Conservation (phyloP, 768 basidiomycete genomes). For the Trametes punicea region DNA sequence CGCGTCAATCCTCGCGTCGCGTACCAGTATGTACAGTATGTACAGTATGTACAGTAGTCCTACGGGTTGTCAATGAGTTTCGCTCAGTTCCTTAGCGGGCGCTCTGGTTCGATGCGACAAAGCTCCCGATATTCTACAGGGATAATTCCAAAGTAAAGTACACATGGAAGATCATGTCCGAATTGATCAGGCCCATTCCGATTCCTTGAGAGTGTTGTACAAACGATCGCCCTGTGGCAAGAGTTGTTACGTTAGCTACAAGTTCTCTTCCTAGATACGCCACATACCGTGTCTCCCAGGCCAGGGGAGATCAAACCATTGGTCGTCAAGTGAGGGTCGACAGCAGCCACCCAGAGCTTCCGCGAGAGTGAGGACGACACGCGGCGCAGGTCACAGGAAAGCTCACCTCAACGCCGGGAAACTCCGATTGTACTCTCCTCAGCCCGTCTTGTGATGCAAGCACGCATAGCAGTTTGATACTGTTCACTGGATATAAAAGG, state of each 20-base stretch:
- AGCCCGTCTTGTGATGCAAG: constrained; percentile 79
- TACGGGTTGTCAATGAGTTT: not conserved
- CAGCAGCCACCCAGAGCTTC: constrained; percentile 86
- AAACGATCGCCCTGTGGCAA: constrained; percentile 71
- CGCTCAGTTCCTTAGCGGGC: no score
- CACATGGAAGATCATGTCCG: not conserved
- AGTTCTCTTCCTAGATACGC: no score
- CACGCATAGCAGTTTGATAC: constrained; percentile 80
- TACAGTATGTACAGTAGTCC: no score
- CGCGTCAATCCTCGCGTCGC: constrained; percentile 1
- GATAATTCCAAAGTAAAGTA: not conserved
- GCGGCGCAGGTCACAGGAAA: not conserved
- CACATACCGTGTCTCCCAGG: constrained; percentile 81
- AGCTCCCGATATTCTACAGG: no score
- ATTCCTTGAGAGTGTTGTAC: constrained; percentile 59
- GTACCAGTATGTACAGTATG: not conserved
- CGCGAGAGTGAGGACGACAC: not conserved
- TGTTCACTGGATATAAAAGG: constrained; percentile 40
- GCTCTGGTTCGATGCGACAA: no score
- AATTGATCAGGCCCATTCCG: not conserved
- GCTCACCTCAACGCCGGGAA: constrained; percentile 78
- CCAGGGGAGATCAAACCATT: constrained; percentile 88
- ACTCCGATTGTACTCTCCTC: constrained; percentile 54
- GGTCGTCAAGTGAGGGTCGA: constrained; percentile 67
- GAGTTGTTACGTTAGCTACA: not conserved